A percentile compares a stretch with the other conserved stretches of the same genome.
These are phyloP conservation scores for Pseudogymnoascus sp. DNA, from an alignment of 2,329 filamentous ascomycete species.

Conservation along the genomic window DNA sequence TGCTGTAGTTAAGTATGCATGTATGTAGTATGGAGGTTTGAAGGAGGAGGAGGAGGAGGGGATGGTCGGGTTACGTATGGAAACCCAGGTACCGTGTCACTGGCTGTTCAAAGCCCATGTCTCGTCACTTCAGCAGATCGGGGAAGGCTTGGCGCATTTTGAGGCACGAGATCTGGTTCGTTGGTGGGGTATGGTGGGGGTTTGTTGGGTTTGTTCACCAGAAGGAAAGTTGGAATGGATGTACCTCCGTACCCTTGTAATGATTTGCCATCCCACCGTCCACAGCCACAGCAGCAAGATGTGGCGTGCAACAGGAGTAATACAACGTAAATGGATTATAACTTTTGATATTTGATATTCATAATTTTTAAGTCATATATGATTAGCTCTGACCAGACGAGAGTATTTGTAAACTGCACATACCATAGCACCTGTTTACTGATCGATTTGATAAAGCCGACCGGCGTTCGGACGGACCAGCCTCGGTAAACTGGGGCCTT, in stretches of 20 bases:
- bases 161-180: conserved; percentile 4
- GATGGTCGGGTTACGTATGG: conserved; percentile 6
- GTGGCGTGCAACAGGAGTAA: neutral
- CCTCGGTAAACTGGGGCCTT: conserved; percentile 6
- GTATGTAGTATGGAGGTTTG: neutral
- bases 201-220: neutral
- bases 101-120: neutral
- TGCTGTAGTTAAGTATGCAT: neutral
- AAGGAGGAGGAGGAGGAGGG: neutral
- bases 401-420: neutral
- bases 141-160: conserved; percentile 1
- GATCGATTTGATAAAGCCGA: neutral
- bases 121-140: conserved; percentile 4
- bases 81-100: conserved; percentile 6
- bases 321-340: neutral
- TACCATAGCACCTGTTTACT: neutral
- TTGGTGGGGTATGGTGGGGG: conserved; percentile 5
- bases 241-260: conserved; percentile 1
- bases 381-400: neutral
- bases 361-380: neutral
- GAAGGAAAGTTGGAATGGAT: neutral
- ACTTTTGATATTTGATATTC: neutral
- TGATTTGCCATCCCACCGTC: neutral
- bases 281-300: neutral
- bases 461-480: neutral